phyloP scores from a whole-genome alignment of 148 eudicot genomes.

The Camellia lanceoleosa region DNA sequence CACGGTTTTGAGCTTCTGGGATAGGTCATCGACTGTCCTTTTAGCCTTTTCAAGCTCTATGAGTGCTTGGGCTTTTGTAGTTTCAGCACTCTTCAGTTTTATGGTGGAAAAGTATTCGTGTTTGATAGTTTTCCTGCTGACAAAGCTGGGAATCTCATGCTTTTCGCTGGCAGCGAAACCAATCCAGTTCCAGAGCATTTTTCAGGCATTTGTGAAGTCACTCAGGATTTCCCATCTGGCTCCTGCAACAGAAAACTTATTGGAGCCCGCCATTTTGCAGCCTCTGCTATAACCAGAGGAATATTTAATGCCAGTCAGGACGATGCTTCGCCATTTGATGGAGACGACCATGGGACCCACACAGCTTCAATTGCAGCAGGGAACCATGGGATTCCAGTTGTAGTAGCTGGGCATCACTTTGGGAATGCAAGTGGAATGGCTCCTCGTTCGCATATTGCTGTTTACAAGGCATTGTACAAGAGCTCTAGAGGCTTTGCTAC shows the following conservation, averaged over 20 bases:
- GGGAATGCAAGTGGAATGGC: slow-evolving; percentile 99
- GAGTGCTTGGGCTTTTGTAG: too few relatives aligned
- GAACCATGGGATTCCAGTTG: slow-evolving; percentile 90
- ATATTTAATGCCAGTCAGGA: slow-evolving; percentile 88
- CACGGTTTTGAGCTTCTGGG: too few relatives aligned
- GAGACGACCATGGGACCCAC: slow-evolving; percentile 99
- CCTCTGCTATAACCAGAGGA: slow-evolving; percentile 97
- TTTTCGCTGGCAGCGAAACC: too few relatives aligned
- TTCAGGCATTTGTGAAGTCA: slow-evolving; percentile 93
- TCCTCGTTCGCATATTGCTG: slow-evolving; percentile 99
- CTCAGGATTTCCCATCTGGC: slow-evolving; percentile 92
- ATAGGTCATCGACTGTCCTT: too few relatives aligned
- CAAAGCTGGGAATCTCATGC: too few relatives aligned
- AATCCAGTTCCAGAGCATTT: slow-evolving; percentile 84
- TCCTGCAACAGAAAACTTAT: slow-evolving; percentile 97
- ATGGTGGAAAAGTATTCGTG: too few relatives aligned
- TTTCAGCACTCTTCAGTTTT: too few relatives aligned
- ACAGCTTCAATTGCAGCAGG: slow-evolving; percentile 97
- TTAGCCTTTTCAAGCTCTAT: too few relatives aligned
- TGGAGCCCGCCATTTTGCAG: slow-evolving; percentile 98
- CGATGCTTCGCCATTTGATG: slow-evolving; percentile 98
- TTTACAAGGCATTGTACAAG: too few relatives aligned
- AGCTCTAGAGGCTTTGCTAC: too few relatives aligned
- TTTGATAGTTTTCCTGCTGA: too few relatives aligned
- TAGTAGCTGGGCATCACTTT: slow-evolving; percentile 87